Conservation (phyloP, 2,329 filamentous ascomycete genomes). For the Teratosphaeria pseudoeucalypti region DNA sequence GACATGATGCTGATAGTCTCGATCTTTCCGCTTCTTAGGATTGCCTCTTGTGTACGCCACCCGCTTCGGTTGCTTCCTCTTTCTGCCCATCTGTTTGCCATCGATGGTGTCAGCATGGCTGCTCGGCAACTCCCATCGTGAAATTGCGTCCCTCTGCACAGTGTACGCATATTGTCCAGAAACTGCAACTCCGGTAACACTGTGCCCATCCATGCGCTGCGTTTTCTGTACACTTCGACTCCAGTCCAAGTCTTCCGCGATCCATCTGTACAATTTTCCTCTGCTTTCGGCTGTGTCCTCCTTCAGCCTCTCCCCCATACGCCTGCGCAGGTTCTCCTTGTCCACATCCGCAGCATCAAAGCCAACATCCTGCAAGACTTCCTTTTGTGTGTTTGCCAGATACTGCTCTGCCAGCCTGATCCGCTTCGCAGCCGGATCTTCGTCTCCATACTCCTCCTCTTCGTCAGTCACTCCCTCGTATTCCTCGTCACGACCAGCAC, state of each 20-base stretch:
- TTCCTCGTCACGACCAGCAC: not conserved
- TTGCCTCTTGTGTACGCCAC: constrained; percentile 55
- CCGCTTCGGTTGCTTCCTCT: constrained; percentile 48
- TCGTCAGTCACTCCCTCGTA: constrained; percentile 28
- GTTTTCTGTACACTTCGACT: constrained; percentile 39
- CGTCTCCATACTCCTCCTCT: constrained; percentile 63
- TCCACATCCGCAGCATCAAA: constrained; percentile 95
- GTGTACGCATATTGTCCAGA: constrained; percentile 78
- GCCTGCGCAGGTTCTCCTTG: constrained; percentile 68
- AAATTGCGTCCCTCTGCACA: constrained; percentile 73
- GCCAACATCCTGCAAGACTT: constrained; percentile 62
- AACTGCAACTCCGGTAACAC: constrained; percentile 69
- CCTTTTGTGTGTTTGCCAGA: constrained; percentile 75
- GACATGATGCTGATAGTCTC: constrained; percentile 70
- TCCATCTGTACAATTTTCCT: constrained; percentile 73
- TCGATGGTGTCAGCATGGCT: constrained; percentile 2
- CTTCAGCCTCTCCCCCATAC: constrained; percentile 58
- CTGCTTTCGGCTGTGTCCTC: constrained; percentile 89
- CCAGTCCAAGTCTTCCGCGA: constrained; percentile 66
- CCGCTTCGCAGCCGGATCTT: constrained; percentile 82
- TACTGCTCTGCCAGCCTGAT: constrained; percentile 84
- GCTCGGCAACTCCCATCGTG: constrained; percentile 80
- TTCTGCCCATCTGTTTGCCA: constrained; percentile 5
- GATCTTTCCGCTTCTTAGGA: constrained; percentile 49
- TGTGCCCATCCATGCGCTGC: constrained; percentile 67